A percentile compares a stretch with the other conserved stretches of the same genome.
phyloP scores from a whole-genome alignment of 257 asterid species.

The Nicotiana otophora region DNA sequence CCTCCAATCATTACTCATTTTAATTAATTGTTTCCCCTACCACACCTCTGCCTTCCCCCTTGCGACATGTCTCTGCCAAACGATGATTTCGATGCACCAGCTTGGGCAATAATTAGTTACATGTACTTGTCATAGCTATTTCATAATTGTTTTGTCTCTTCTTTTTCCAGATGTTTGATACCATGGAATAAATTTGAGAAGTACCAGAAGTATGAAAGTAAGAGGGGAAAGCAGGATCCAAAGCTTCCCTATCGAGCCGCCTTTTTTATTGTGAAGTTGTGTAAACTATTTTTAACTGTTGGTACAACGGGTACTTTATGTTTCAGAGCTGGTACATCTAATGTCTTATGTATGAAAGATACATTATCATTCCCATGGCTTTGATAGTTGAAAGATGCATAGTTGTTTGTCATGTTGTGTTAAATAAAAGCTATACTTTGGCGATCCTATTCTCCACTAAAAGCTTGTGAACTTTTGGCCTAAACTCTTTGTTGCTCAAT shows the following conservation, averaged over 20 bases:
- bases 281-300: too few relatives aligned
- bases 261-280: too few relatives aligned
- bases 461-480: neutral
- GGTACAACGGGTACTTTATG: too few relatives aligned
- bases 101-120: neutral
- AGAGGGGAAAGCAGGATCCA: slow-evolving; percentile 4
- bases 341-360: too few relatives aligned
- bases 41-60: neutral
- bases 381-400: neutral
- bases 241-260: neutral
- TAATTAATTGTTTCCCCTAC: neutral
- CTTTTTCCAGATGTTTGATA: neutral
- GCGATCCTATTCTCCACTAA: neutral
- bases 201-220: neutral
- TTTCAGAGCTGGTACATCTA: too few relatives aligned
- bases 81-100: neutral
- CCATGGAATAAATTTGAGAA: slow-evolving; percentile 7
- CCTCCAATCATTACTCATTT: neutral
- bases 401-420: neutral
- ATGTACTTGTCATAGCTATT: neutral
- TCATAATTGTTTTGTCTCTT: neutral
- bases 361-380: slow-evolving; percentile 2
- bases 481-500: neutral
- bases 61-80: neutral
- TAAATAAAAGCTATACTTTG: slow-evolving; percentile 1